Percentiles rank a stretch among this genome's conserved stretches.
Conservation (phyloP, 495 filamentous ascomycete species). For the Penicillium nucicola region DNA sequence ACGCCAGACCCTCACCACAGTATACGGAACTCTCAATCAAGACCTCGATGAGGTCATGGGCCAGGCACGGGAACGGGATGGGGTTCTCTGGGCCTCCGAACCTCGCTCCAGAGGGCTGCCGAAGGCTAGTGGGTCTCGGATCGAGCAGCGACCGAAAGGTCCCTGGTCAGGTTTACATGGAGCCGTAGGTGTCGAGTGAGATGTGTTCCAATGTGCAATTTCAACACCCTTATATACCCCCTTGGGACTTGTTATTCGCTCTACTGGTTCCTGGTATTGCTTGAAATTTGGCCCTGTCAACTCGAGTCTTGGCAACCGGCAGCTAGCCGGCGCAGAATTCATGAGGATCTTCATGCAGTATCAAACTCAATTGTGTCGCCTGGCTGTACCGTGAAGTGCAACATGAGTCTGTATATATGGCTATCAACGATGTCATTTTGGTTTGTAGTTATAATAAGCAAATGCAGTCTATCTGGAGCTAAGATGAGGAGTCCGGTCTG, state of each 20-base stretch:
- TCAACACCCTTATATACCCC: background rate
- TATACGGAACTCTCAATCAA: constrained; percentile 37
- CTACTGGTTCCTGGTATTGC: too few relatives aligned
- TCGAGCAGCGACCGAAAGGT: constrained; percentile 26
- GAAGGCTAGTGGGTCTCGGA: constrained; percentile 20
- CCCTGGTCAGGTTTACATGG: constrained; percentile 41
- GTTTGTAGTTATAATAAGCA: too few relatives aligned
- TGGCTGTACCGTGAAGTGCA: too few relatives aligned
- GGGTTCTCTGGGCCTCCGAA: constrained; percentile 38
- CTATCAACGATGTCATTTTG: too few relatives aligned
- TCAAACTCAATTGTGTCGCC: too few relatives aligned
- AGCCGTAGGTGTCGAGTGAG: constrained; percentile 27
- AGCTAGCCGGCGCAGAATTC: too few relatives aligned
- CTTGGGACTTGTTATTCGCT: background rate
- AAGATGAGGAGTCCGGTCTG: too few relatives aligned
- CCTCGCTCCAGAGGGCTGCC: constrained; percentile 23
- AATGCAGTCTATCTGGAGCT: too few relatives aligned
- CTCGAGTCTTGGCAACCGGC: too few relatives aligned
- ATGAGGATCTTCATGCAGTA: too few relatives aligned
- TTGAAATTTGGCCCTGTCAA: too few relatives aligned
- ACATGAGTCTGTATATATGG: too few relatives aligned
- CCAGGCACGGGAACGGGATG: constrained; percentile 10
- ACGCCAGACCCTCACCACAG: constrained; percentile 26
- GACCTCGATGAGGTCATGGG: constrained; percentile 25
- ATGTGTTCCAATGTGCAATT: background rate